Evolutionary conservation across 495 filamentous ascomycete genomes (phyloP).

Genomic region (Xylaria grammica): DNA sequence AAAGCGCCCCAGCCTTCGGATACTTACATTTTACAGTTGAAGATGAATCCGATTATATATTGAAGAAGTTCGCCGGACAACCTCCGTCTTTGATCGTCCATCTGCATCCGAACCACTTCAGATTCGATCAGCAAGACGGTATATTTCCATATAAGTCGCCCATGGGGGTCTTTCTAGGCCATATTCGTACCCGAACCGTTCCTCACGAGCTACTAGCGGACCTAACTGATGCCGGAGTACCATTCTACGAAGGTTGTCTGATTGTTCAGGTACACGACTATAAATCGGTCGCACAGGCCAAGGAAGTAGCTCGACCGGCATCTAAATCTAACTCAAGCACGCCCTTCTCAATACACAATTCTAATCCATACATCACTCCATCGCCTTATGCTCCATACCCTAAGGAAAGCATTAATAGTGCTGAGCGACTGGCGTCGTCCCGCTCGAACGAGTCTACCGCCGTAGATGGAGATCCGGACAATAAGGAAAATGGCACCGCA

Average conservation of each 20-base stretch:
- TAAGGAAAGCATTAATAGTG: constrained; percentile 54
- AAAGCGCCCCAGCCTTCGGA: not conserved
- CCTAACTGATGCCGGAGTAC: constrained; percentile 67
- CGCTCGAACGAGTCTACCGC: constrained; percentile 41
- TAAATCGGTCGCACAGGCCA: constrained; percentile 65
- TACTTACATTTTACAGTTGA: constrained; percentile 12
- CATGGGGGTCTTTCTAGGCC: constrained; percentile 83
- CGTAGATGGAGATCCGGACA: constrained; percentile 30
- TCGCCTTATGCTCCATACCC: constrained; percentile 85
- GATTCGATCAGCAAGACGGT: constrained; percentile 93
- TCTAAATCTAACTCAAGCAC: constrained; percentile 63
- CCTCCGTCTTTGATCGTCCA: constrained; percentile 86
- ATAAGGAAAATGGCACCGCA: constrained; percentile 59
- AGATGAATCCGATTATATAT: constrained; percentile 62
- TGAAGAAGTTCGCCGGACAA: constrained; percentile 77
- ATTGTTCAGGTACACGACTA: constrained; percentile 93
- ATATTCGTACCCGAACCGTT: constrained; percentile 57
- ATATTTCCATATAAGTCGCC: constrained; percentile 89
- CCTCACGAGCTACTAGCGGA: constrained; percentile 61
- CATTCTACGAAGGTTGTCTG: constrained; percentile 94
- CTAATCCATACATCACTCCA: constrained; percentile 83
- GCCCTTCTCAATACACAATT: constrained; percentile 88
- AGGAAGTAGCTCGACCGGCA: constrained; percentile 59
- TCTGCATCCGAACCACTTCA: constrained; percentile 82
- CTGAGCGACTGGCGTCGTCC: constrained; percentile 36